Base-by-base conservation (phyloP, 257 asterid species). In the Dorcoceras hygrometricum region DNA sequence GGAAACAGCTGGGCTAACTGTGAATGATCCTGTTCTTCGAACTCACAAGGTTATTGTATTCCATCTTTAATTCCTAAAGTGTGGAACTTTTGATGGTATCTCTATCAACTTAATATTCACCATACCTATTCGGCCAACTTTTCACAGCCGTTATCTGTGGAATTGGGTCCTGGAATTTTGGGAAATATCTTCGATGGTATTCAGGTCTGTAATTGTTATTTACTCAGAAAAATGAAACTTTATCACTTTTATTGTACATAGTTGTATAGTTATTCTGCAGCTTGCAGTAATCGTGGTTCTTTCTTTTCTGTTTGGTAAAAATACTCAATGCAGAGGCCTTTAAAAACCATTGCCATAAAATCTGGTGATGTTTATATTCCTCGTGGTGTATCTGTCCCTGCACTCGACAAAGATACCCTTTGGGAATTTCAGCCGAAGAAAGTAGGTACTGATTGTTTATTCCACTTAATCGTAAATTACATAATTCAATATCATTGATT, bases 281-380 rank as follows among this genome's bases (percentile, higher is more conserved):
- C 65, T 61, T 67, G 70, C 23, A 27, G 51, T 74, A 31, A 76
- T 39, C 48, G 23, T 59, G 26, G 28, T 29, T 31, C 63, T 61
- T 57, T 32, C 65, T 61, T 23, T 74, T 62, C 43, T 27, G 34
- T 65, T 67, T 58, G 78, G 69, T 61, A 63, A 28, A n/a, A 55
- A 73, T 68, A 16, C 63, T 76, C 31, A 46, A 66, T 73, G 59
- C 97, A 93, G 99, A 93, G 99, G 84, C 99, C 99, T 77, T 82
- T 94, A 62, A 94, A 88, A 83, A 90, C 99, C 63, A 94, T 94
- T 66, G 99, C 99, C 32, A 80, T 76, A 74, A 94, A 65, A 80
- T 94, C 99, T 70, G 96, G 97, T 69, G 99, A 94, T 86, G 99
- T 94, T 63, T 94, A 94, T 71, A 94, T 94, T 80, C 99, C 99